Evolutionary conservation across 495 filamentous ascomycete species (phyloP), one percentile per base, ranked within the genome.

Genomic region (Hypoxylon lienhwacheense): DNA sequence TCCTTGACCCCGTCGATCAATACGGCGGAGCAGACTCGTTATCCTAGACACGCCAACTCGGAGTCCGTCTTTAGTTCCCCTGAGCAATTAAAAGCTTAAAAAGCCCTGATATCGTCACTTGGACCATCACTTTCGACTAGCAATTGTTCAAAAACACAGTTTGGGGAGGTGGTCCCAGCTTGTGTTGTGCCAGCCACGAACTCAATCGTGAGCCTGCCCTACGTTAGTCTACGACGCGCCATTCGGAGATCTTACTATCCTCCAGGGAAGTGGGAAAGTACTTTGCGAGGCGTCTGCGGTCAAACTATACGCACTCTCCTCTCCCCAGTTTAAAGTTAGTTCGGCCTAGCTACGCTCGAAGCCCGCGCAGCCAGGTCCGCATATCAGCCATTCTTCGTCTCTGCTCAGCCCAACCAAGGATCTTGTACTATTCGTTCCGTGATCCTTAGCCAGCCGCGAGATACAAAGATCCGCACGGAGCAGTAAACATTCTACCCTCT

Each of bases 261-360:
- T 29, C 12, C 25, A 26, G 17, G 8, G 26, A 47, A 22, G 28
- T 1, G 6, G 14, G 7, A 11, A 61, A 34, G 20, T 45, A 37
- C 31, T 15, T 28, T 16, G n/a, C 32, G 12, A 37, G 37, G 15
- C 37, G 12, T 29, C 34, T 25, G 14, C 29, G 16, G 26, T 31
- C 4, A 1, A 2, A 29, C 8, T 10, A 17, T 47, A 55, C 29
- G n/a, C 34, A 40, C 29, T 16, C 11, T 25, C 31, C 24, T 42
- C 34, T 46, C 26, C 19, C 14, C 33, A n/a, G 20, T 52, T 53
- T 53, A 64, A 50, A 25, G 56, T 64, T 61, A 41, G 19, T 20
- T 52, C 43, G 24, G 50, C 11, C 37, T 47, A 22, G 26, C 11
- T 22, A 42, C 39, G 6, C 12, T 22, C 22, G 8, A 25, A 28